A percentile compares a stretch with the other conserved stretches of the same genome.
Evolutionary conservation across 2,329 filamentous ascomycete genomes (phyloP).

Genomic region (Scolecobasidium constrictum): DNA sequence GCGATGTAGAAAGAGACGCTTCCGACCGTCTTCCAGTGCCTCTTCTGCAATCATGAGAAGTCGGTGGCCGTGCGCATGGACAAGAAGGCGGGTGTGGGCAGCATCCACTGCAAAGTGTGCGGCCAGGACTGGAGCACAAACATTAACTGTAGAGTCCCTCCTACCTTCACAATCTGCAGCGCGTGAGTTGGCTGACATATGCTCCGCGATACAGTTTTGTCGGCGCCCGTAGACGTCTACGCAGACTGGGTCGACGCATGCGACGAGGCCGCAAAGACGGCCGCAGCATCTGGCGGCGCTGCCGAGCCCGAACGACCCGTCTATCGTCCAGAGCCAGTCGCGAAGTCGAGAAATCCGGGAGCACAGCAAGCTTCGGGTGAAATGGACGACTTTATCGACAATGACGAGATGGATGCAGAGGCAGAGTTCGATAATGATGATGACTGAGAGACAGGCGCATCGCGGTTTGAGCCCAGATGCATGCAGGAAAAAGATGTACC

Average conservation of each 20-base stretch:
- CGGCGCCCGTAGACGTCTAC: conserved; percentile 87
- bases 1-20: conserved; percentile 48
- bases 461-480: no score
- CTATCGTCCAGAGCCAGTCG: conserved; percentile 1
- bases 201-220: conserved; percentile 39
- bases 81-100: conserved; percentile 80
- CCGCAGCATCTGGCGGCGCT: conserved; percentile 28
- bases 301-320: conserved; percentile 4
- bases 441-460: no score
- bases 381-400: conserved; percentile 12
- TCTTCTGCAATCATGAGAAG: conserved; percentile 98
- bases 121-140: conserved; percentile 87
- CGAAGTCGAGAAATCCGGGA: not conserved
- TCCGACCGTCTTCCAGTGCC: conserved; percentile 80
- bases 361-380: no score
- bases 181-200: conserved; percentile 3
- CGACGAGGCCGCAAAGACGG: conserved; percentile 58
- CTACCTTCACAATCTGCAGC: not conserved
- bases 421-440: conserved; percentile 23
- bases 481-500: no score
- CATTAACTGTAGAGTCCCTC: conserved; percentile 64
- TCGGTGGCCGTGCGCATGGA: conserved; percentile 85
- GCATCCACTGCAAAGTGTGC: conserved; percentile 83
- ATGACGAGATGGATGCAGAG: conserved; percentile 28
- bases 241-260: conserved; percentile 98